phyloP scores from a whole-genome alignment of 371 early-diverging fungal genomes.

The Smittium mucronatum region DNA sequence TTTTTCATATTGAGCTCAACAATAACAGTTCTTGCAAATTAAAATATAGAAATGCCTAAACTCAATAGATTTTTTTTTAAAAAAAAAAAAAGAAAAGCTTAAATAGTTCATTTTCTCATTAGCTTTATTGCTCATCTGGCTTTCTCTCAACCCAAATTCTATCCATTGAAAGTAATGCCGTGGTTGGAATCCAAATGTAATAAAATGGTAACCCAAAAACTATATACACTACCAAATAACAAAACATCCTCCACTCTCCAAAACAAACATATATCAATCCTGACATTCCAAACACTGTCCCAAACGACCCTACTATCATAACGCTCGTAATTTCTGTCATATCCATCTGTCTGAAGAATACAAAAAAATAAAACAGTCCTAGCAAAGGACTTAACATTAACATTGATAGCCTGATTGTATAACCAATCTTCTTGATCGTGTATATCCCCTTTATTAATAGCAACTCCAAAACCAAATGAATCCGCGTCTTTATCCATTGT shows the following conservation, averaged over 20 bases:
- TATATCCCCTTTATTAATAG: neutral
- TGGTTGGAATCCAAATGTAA: neutral
- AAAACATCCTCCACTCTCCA: neutral
- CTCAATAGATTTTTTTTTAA: no score
- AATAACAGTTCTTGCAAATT: no score
- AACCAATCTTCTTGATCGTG: neutral
- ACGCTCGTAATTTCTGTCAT: neutral
- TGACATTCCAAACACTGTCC: neutral
- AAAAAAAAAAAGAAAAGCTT: no score
- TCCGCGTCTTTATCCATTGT: slow-evolving; percentile 2
- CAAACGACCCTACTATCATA: neutral
- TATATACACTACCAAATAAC: neutral
- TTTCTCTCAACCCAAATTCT: neutral
- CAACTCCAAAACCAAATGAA: slow-evolving; percentile 1
- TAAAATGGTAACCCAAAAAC: neutral
- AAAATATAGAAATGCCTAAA: no score
- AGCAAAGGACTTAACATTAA: neutral
- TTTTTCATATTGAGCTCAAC: no score
- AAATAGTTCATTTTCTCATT: no score
- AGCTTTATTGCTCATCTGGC: no score
- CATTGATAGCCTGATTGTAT: neutral
- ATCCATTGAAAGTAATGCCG: neutral
- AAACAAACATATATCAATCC: neutral
- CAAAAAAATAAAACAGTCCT: neutral
- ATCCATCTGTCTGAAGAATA: neutral